Percentiles rank a stretch among this genome's conserved stretches.
phyloP scores from a whole-genome alignment of 2,329 filamentous ascomycete species.

The Trichoderma lentiforme region DNA sequence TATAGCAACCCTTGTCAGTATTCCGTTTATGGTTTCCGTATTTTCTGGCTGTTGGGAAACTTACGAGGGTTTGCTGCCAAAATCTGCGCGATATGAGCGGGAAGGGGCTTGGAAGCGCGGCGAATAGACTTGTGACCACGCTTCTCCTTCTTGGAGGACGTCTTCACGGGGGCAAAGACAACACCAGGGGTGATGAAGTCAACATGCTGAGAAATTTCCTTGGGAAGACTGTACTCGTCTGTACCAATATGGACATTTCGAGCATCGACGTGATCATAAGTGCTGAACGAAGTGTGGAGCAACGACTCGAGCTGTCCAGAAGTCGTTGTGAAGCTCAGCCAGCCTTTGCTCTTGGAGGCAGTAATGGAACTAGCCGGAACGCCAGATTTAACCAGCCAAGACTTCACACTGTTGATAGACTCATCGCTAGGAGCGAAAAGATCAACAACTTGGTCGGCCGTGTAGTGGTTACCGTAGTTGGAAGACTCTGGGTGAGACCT shows the following conservation, averaged over 20 bases:
- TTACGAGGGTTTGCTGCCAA: constrained; percentile 2
- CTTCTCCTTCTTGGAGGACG: not conserved
- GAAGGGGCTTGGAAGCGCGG: not conserved
- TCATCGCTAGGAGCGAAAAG: constrained; percentile 43
- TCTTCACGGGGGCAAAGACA: constrained; percentile 7
- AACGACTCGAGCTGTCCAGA: constrained; percentile 51
- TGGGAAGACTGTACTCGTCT: constrained; percentile 41
- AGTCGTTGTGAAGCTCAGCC: constrained; percentile 54
- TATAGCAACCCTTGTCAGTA: not conserved
- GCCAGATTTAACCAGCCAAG: constrained; percentile 53
- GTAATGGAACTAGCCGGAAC: constrained; percentile 46
- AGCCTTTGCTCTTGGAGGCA: constrained; percentile 50
- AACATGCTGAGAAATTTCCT: constrained; percentile 35
- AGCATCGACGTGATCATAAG: constrained; percentile 41
- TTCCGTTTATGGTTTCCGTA: not conserved
- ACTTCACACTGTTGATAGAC: constrained; percentile 47
- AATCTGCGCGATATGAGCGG: not conserved
- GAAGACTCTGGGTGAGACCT: constrained; percentile 41
- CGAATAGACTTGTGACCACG: not conserved
- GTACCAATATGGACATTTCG: constrained; percentile 39
- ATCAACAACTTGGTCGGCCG: constrained; percentile 39
- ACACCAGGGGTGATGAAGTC: constrained; percentile 43
- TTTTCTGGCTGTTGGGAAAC: not conserved
- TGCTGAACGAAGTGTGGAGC: constrained; percentile 51
- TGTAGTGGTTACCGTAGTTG: constrained; percentile 48